Evolutionary conservation across 257 asterid species (phyloP).

Genomic region (Jacaranda copaia): DNA sequence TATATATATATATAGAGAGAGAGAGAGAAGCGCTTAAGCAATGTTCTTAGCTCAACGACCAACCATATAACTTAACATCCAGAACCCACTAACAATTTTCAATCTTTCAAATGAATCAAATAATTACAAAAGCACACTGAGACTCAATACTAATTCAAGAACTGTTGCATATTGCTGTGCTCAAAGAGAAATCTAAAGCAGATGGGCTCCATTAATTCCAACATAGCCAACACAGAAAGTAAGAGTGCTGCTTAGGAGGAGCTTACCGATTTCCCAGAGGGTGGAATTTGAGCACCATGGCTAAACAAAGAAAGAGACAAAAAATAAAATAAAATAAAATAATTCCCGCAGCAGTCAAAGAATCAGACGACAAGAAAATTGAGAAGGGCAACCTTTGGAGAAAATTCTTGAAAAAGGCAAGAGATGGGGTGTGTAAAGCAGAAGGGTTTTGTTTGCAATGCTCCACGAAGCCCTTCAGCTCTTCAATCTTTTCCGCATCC

Average conservation of each 20-base stretch:
- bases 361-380: background rate
- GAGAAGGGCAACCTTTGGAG: constrained; percentile 59
- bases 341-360: background rate
- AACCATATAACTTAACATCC: constrained; percentile 10
- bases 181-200: background rate
- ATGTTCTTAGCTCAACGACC: background rate
- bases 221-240: no score
- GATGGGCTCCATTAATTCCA: no score
- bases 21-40: no score
- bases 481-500: constrained; percentile 56
- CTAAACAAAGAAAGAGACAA: constrained; percentile 35
- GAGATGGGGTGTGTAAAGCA: constrained; percentile 50
- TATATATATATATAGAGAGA: no score
- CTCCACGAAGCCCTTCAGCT: constrained; percentile 56
- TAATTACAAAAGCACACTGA: background rate
- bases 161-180: background rate
- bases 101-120: background rate
- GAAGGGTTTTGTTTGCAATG: constrained; percentile 60
- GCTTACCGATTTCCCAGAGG: constrained; percentile 55
- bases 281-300: constrained; percentile 66
- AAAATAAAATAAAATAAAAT: background rate
- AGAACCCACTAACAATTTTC: background rate
- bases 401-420: constrained; percentile 65
- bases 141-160: background rate
- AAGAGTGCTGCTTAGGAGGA: background rate